Conservation (phyloP, 1,139 yeast genomes). For the Diutina mesorugosa region DNA sequence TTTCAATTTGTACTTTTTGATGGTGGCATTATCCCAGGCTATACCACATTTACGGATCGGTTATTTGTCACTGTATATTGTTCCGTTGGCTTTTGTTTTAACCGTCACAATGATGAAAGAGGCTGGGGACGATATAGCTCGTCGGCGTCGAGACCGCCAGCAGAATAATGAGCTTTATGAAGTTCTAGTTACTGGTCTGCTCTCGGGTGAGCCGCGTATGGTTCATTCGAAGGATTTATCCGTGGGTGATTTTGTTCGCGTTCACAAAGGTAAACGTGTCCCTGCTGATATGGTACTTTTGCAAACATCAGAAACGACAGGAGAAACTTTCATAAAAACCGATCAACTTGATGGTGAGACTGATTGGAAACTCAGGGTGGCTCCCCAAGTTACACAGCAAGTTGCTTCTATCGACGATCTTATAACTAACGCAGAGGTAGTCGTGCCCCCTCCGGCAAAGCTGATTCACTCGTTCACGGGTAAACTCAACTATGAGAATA, state of each 20-base stretch:
- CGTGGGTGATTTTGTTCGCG: conserved; percentile 78
- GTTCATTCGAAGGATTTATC: conserved; percentile 55
- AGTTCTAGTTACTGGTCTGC: conserved; percentile 34
- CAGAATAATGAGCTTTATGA: conserved; percentile 78
- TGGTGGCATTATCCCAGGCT: conserved; percentile 90
- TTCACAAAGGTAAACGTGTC: conserved; percentile 72
- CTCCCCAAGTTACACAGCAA: conserved; percentile 59
- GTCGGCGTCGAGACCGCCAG: conserved; percentile 82
- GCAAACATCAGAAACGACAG: conserved; percentile 59
- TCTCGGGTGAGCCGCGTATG: conserved; percentile 18
- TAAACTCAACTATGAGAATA: conserved; percentile 41
- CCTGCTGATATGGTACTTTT: conserved; percentile 89
- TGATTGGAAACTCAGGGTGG: conserved; percentile 89
- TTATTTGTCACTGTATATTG: conserved; percentile 81
- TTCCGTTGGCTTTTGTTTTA: conserved; percentile 86
- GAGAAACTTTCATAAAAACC: conserved; percentile 89
- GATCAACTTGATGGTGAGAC: conserved; percentile 99
- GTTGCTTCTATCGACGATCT: conserved; percentile 21
- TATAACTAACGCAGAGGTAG: conserved; percentile 33
- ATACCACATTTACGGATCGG: conserved; percentile 91
- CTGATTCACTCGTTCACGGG: conserved; percentile 77
- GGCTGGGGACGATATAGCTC: conserved; percentile 84
- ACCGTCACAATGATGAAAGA: conserved; percentile 92
- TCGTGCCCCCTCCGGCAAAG: conserved; percentile 70
- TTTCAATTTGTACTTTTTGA: conserved; percentile 79